These are phyloP conservation scores for Phytopythium helicoides DNA, from an alignment of 352 stramenopile species.

Conservation along the genomic window DNA sequence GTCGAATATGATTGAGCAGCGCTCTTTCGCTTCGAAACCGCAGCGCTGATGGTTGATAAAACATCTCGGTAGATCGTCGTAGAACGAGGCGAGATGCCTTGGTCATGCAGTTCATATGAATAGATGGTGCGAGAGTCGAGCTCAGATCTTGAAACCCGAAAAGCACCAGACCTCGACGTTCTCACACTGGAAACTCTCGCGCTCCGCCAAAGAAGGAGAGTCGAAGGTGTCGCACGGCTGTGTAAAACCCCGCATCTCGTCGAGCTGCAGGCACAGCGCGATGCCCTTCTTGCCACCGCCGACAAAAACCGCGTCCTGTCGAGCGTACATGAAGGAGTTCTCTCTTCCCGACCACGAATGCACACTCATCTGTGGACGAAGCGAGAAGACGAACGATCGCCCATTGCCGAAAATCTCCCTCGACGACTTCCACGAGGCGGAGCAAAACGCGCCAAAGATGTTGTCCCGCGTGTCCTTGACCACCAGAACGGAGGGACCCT, in stretches of 20 bases:
- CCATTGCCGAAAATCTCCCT: slow-evolving; percentile 69
- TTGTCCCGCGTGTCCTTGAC: slow-evolving; percentile 68
- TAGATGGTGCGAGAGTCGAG: not conserved
- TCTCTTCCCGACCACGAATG: slow-evolving; percentile 65
- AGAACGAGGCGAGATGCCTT: not conserved
- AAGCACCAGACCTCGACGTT: slow-evolving; percentile 75
- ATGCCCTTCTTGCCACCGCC: slow-evolving; percentile 70
- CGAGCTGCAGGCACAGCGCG: slow-evolving; percentile 64
- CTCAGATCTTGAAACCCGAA: slow-evolving; percentile 58
- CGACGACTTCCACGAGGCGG: slow-evolving; percentile 57
- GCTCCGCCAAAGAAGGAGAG: slow-evolving; percentile 44
- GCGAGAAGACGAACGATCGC: slow-evolving; percentile 68
- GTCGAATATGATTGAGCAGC: too few relatives aligned
- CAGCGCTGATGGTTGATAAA: too few relatives aligned
- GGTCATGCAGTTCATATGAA: too few relatives aligned
- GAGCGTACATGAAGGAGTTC: slow-evolving; percentile 70
- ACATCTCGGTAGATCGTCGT: too few relatives aligned
- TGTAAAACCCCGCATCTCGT: slow-evolving; percentile 70
- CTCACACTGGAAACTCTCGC: slow-evolving; percentile 57
- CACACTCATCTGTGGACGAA: slow-evolving; percentile 52
- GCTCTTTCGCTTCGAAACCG: too few relatives aligned
- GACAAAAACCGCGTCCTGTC: slow-evolving; percentile 53
- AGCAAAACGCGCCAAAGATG: slow-evolving; percentile 74
- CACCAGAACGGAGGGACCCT: slow-evolving; percentile 63
- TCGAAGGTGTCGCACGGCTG: slow-evolving; percentile 64